Base-by-base conservation (phyloP, 768 basidiomycete species). In the Psilocybe azurescens region DNA sequence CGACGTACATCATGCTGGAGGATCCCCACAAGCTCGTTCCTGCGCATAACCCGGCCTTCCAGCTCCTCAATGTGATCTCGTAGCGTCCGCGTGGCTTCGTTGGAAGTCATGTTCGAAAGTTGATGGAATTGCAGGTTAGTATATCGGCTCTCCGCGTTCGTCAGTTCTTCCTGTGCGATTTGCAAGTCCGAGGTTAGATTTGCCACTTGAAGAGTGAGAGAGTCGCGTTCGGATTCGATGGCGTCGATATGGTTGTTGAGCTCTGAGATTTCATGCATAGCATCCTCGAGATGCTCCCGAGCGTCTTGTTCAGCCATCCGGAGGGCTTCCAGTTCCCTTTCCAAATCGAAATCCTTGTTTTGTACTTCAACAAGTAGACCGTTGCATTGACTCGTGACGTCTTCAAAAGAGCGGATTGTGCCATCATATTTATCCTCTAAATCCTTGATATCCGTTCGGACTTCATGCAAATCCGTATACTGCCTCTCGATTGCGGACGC, bases 1-100 rank as follows among this genome's bases (percentile, higher is more conserved):
- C 90, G 84, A 65, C 83, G 82, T 65, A 89, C 89, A 63, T 94
- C 93, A 66, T 93, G 90, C 62, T 92, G 91, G 59, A 90, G 89
- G 55, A 90, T 81, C 10, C 87, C 89, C 65, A 94, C 87, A 70
- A 91, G 89, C 65, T 92, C 87, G 3, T 87, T 91, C 41, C 87
- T 80, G 49, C 90, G 79, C 63, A 82, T 66, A 29, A 94, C 81
- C 7, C 90, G 85, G 11, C 70, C 74, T 65, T 94, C 89, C 29
- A 91, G 84, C 60, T 91, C 87, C 58, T 84, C 81, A 63, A 94
- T 86, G 63, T 92, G 90, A 9, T 81, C 77, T 41, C 83, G 83
- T 41, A 93, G 77, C 16, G 85, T 77, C 5, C 76, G 79, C 28
- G 82, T 82, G 9, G 83, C 85, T 61, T 87, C 83, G 16, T 79